A percentile compares a stretch with the other conserved stretches of the same genome.
Conservation (phyloP, 2,329 filamentous ascomycete genomes). For the Thermothelomyces thermophilus region DNA sequence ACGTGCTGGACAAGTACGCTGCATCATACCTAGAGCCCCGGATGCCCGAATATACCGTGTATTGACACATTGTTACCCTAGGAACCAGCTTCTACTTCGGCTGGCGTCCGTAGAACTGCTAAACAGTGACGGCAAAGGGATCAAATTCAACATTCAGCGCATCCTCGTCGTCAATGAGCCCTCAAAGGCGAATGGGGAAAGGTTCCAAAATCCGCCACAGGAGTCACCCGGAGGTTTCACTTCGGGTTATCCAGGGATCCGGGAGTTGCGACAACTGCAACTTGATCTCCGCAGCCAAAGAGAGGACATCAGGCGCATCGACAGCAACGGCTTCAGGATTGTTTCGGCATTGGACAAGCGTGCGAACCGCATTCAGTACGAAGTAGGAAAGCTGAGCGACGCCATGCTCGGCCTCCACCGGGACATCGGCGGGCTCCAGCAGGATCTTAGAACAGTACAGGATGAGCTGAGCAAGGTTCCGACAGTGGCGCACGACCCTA, state of each 20-base stretch:
- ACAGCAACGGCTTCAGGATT: slow-evolving; percentile 33
- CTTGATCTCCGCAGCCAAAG: slow-evolving; percentile 31
- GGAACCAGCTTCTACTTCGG: slow-evolving; percentile 34
- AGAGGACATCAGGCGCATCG: slow-evolving; percentile 33
- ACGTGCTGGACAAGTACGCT: slow-evolving; percentile 34
- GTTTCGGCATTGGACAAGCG: slow-evolving; percentile 33
- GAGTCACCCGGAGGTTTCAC: neutral
- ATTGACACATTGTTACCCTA: too few relatives aligned
- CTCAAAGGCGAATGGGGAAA: slow-evolving; percentile 6
- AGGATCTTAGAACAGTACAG: slow-evolving; percentile 28
- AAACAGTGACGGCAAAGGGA: slow-evolving; percentile 9
- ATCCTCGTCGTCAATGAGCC: slow-evolving; percentile 28
- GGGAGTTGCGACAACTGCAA: slow-evolving; percentile 29
- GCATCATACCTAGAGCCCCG: too few relatives aligned
- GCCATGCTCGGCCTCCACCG: slow-evolving; percentile 26
- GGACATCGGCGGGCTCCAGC: slow-evolving; percentile 22
- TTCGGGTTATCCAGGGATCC: slow-evolving; percentile 5
- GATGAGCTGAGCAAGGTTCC: slow-evolving; percentile 23
- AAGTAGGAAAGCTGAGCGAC: slow-evolving; percentile 30
- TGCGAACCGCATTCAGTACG: slow-evolving; percentile 31
- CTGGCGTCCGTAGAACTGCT: slow-evolving; percentile 27
- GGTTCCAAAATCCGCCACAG: neutral
- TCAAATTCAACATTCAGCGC: slow-evolving; percentile 31
- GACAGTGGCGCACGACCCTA: slow-evolving; percentile 12
- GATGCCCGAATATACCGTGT: too few relatives aligned